phyloP scores from a whole-genome alignment of 2,329 filamentous ascomycete genomes.

The Epichloe sylvatica region DNA sequence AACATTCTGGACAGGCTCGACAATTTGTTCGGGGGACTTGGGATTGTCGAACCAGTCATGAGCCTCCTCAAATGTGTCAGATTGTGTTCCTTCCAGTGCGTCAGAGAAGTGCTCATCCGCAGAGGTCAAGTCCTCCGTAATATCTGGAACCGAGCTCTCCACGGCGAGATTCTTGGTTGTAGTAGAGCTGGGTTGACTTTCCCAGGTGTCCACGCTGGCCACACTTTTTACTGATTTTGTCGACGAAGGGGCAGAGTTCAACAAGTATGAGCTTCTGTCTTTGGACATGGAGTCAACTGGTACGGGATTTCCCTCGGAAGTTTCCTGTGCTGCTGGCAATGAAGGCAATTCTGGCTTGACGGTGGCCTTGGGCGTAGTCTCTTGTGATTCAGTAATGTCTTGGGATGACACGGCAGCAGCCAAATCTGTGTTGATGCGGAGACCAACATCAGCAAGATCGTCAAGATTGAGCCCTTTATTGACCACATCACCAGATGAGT shows the following conservation, averaged over 20 bases:
- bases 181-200: conserved; percentile 14
- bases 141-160: conserved; percentile 9
- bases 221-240: conserved; percentile 15
- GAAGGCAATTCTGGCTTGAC: conserved; percentile 16
- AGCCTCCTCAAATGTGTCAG: conserved; percentile 12
- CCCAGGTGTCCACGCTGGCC: conserved; percentile 10
- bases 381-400: conserved; percentile 46
- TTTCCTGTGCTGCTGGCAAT: conserved; percentile 8
- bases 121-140: conserved; percentile 19
- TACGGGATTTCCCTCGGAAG: conserved; percentile 20
- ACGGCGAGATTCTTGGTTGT: conserved; percentile 11
- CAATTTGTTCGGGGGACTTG: not conserved
- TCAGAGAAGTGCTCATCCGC: conserved; percentile 24
- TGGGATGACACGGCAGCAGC: conserved; percentile 18
- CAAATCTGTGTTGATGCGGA: conserved; percentile 29
- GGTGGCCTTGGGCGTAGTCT: conserved; percentile 54
- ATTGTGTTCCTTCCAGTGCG: conserved; percentile 15
- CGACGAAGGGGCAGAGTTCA: conserved; percentile 25
- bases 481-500: conserved; percentile 16
- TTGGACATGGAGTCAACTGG: conserved; percentile 28
- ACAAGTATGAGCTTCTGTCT: conserved; percentile 28
- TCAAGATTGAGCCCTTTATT: conserved; percentile 10
- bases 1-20: conserved; percentile 2
- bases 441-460: conserved; percentile 11
- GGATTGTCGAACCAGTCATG: conserved; percentile 5